Evolutionary conservation across 169 alveolate genomes (phyloP), one percentile per base, ranked within the genome.

Genomic region (Eimeria mitis): DNA sequence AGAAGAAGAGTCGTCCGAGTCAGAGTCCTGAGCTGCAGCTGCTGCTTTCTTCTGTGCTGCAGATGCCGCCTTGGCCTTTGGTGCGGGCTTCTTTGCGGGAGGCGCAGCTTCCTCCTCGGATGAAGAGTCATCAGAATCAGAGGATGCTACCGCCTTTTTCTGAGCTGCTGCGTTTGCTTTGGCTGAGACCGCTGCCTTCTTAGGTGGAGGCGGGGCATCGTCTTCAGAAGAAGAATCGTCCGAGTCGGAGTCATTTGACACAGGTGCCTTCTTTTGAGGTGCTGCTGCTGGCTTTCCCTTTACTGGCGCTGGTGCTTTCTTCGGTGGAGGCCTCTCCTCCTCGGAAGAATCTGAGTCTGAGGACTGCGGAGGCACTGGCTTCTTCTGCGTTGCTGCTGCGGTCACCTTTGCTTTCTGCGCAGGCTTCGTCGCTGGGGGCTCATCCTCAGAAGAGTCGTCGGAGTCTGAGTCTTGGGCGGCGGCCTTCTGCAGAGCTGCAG

Each of bases 381-480:
- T 85, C 81, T 85, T 85, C 61, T 34, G 92, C 1, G 73, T 11
- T 47, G 71, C 40, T 37, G 63, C 92, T 23, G 65, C 92, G 14
- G 70, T 40, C 75, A 54, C 37, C 52, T 85, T 85, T 13, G 79
- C 81, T 28, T 85, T 85, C 81, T 56, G 92, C 31, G 19, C 63
- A 1, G 92, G 79, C 47, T 85, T 85, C 79, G 59, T 61, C 2
- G 92, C 81, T 85, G 79, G 92, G 28, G 76, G n/a, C 37, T 85
- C 92, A 4, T 85, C 61, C 16, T 85, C 92, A 85, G 92, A 85
- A 37, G 92, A 85, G 40, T 85, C 92, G 47, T 85, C 92, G 13
- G 92, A 85, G n/a, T 85, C 92, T 11, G 92, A 85, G n/a, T 61
- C 79, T 40, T 85, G 81, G 37, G 63, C 81, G 9, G 79, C 81